phyloP scores from a whole-genome alignment of 306 rosid species.

The Citrullus mucosospermus region DNA sequence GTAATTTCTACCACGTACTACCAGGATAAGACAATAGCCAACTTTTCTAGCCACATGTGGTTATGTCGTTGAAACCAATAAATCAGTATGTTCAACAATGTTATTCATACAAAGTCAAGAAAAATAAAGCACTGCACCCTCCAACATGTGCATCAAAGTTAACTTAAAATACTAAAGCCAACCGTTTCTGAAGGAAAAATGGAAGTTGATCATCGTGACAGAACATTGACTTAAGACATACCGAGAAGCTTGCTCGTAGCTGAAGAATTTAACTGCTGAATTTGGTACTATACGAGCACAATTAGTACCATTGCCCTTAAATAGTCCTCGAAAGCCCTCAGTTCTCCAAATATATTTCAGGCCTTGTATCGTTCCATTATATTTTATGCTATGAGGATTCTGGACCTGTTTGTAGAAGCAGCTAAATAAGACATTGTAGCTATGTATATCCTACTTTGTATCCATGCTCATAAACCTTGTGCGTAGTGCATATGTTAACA shows the following conservation, averaged over 20 bases:
- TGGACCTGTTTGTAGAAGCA: constrained; percentile 57
- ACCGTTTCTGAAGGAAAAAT: background rate
- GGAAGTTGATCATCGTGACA: background rate
- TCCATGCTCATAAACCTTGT: background rate
- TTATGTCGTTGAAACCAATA: background rate
- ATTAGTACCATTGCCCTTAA: constrained; percentile 93
- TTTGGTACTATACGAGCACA: constrained; percentile 97
- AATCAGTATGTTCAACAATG: background rate
- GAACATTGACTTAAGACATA: constrained; percentile 23
- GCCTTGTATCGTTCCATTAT: constrained; percentile 91
- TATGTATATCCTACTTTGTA: background rate
- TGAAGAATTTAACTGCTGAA: constrained; percentile 96
- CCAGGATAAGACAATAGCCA: background rate
- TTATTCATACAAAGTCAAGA: background rate
- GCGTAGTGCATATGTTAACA: background rate
- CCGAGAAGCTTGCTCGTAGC: constrained; percentile 97
- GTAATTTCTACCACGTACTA: background rate
- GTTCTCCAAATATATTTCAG: constrained; percentile 87
- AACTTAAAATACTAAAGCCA: background rate
- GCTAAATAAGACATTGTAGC: background rate
- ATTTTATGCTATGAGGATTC: constrained; percentile 81
- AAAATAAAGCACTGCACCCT: background rate
- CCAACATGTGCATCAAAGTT: background rate
- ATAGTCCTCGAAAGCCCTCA: constrained; percentile 91
- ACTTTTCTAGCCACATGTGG: background rate